A percentile compares a stretch with the other conserved stretches of the same genome.
Conservation (phyloP, 2,329 filamentous ascomycete genomes). For the Berkeleyomyces basicola region DNA sequence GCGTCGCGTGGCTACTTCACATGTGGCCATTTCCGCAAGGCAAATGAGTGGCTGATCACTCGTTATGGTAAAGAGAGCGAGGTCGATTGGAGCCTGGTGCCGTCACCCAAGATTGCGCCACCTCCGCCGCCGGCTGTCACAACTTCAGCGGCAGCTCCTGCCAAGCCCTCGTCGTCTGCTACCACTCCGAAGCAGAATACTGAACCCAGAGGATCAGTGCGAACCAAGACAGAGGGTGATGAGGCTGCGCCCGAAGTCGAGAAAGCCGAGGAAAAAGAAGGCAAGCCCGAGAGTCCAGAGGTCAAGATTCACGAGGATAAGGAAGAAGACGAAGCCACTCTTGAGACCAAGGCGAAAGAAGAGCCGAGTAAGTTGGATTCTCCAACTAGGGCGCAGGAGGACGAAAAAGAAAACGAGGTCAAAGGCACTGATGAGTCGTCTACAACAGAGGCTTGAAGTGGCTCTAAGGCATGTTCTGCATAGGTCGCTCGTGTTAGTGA, state of each 20-base stretch:
- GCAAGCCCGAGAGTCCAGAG: neutral
- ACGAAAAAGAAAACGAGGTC: constrained; percentile 5
- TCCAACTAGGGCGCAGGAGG: neutral
- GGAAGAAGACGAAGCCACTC: constrained; percentile 9
- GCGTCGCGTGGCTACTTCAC: constrained; percentile 69
- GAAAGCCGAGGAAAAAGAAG: constrained; percentile 12
- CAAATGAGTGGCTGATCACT: constrained; percentile 68
- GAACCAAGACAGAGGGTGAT: constrained; percentile 13
- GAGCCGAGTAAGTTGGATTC: neutral
- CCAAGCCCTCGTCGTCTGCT: constrained; percentile 13
- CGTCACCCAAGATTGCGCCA: constrained; percentile 18
- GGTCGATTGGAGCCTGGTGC: constrained; percentile 64
- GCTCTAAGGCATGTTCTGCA: neutral
- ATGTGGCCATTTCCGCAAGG: constrained; percentile 63
- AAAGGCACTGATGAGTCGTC: neutral
- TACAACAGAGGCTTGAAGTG: neutral
- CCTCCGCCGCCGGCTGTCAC: constrained; percentile 9
- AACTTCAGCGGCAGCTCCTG: constrained; percentile 7
- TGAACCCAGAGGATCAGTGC: neutral
- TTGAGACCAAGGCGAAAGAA: neutral
- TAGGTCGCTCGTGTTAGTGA: neutral
- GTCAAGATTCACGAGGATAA: constrained; percentile 7
- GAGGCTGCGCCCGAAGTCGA: constrained; percentile 13
- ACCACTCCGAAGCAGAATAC: constrained; percentile 5
- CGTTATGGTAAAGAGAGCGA: constrained; percentile 64